Evolutionary conservation across 148 eudicot species (phyloP).

Genomic region (Chenopodium quinoa): DNA sequence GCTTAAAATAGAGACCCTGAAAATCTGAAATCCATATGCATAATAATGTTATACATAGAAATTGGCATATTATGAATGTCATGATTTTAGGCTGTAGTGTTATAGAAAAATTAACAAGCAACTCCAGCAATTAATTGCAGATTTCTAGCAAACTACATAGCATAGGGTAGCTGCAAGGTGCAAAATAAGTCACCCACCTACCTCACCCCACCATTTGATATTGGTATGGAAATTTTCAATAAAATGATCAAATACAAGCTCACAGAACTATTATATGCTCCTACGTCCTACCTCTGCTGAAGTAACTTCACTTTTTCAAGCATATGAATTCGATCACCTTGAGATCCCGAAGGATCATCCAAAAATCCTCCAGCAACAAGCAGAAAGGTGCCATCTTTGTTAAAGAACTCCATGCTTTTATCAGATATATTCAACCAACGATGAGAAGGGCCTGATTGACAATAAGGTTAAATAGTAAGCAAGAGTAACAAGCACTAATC

Average conservation of each 20-base stretch:
- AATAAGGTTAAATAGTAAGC: conserved; percentile 13
- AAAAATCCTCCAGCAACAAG: conserved; percentile 56
- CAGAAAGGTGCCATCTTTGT: conserved; percentile 47
- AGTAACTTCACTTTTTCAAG: conserved; percentile 68
- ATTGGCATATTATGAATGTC: not conserved
- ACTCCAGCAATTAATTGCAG: not conserved
- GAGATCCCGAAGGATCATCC: conserved; percentile 33
- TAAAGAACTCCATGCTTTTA: conserved; percentile 30
- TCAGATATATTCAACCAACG: conserved; percentile 65
- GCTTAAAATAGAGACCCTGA: not conserved
- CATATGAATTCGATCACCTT: conserved; percentile 31
- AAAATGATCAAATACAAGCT: conserved; percentile 4
- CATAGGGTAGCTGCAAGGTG: not conserved
- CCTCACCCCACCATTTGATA: not conserved
- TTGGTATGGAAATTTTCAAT: not conserved
- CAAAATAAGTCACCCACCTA: not conserved
- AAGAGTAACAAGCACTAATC: not conserved
- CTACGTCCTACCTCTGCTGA: conserved; percentile 86
- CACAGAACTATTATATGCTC: conserved; percentile 22
- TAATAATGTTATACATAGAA: no score
- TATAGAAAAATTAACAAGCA: not conserved
- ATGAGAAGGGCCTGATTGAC: conserved; percentile 63
- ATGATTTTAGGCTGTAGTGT: not conserved
- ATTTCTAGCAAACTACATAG: not conserved
- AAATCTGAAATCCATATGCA: not conserved